Conservation (phyloP, 768 basidiomycete genomes). For the Myochromella boudieri region DNA sequence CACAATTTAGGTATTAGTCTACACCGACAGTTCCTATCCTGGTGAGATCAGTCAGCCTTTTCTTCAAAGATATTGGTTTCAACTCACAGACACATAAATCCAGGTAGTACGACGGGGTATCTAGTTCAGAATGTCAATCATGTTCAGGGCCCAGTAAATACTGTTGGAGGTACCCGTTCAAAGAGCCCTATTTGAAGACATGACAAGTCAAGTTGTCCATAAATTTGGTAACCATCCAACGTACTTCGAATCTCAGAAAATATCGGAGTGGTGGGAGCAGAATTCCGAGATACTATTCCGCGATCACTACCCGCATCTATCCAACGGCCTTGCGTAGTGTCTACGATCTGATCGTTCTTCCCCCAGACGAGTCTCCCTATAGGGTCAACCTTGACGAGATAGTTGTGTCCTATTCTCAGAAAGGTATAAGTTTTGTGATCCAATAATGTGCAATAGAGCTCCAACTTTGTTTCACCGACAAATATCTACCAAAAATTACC, state of each 20-base stretch:
- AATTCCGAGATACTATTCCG: conserved; percentile 49
- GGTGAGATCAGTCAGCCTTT: conserved; percentile 1
- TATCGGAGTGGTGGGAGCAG: conserved; percentile 21
- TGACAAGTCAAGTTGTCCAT: no score
- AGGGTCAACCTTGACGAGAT: conserved; percentile 55
- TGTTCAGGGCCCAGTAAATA: no score
- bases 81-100: conserved; percentile 64
- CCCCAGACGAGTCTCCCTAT: conserved; percentile 60
- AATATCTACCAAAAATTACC: conserved; percentile 40
- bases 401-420: conserved; percentile 64
- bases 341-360: conserved; percentile 54
- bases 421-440: not conserved
- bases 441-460: not conserved
- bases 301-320: conserved; percentile 56
- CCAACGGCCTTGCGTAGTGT: conserved; percentile 62
- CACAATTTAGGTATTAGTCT: not conserved
- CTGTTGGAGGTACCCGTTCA: no score
- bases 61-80: not conserved
- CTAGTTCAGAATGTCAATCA: conserved; percentile 57
- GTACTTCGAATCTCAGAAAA: no score
- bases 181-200: no score
- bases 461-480: conserved; percentile 58
- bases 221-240: no score
- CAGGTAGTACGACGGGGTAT: conserved; percentile 62
- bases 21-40: conserved; percentile 55